Evolutionary conservation across 164 flowering plant species (phyloP).

Genomic region (Umbilicus rupestris): DNA sequence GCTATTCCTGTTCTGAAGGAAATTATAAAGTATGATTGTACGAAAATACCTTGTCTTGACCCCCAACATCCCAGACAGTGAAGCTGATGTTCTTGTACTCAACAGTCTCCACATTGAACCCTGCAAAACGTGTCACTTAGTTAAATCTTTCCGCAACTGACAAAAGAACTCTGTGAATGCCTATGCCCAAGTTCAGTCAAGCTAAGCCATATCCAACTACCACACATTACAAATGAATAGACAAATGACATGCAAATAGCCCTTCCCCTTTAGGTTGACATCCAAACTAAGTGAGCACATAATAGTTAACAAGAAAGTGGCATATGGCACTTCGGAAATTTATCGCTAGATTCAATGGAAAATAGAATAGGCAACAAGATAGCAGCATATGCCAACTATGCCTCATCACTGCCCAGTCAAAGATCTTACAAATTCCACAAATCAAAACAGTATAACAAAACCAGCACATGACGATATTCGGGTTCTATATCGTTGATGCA

Average conservation of each 20-base stretch:
- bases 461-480: too few relatives aligned
- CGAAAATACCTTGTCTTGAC: conserved; percentile 80
- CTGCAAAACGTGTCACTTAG: conserved; percentile 27
- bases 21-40: not conserved
- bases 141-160: not conserved
- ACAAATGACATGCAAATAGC: not conserved
- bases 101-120: conserved; percentile 92
- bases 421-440: too few relatives aligned
- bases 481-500: too few relatives aligned
- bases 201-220: not conserved
- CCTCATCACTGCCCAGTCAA: too few relatives aligned
- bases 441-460: too few relatives aligned
- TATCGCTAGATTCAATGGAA: too few relatives aligned
- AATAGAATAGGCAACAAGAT: too few relatives aligned
- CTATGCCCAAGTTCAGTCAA: not conserved
- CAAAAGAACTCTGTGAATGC: not conserved
- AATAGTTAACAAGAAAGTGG: too few relatives aligned
- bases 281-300: too few relatives aligned
- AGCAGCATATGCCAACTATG: too few relatives aligned
- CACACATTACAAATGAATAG: not conserved
- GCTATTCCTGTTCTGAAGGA: conserved; percentile 14
- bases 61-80: conserved; percentile 99
- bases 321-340: too few relatives aligned
- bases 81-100: conserved; percentile 96
- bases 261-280: too few relatives aligned